Evolutionary conservation across 345 rosid genomes (phyloP).

Genomic region (Boechera divaricarpa): DNA sequence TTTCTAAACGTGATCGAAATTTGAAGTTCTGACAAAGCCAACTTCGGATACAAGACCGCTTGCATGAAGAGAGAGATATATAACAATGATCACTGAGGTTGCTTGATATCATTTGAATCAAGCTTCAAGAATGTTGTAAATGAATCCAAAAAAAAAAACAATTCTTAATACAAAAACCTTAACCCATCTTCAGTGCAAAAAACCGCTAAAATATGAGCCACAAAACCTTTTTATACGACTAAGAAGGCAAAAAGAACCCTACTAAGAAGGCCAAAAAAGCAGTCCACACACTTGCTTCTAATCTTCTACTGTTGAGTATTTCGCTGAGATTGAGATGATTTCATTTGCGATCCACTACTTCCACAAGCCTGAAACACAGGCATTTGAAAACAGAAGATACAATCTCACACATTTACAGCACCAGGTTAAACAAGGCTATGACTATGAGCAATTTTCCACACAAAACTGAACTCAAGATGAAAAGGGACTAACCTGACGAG

Average conservation of each 20-base stretch:
- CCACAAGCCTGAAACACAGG: not conserved
- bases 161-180: not conserved
- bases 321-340: not conserved
- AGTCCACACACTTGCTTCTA: not conserved
- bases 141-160: no score
- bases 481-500: not conserved
- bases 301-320: not conserved
- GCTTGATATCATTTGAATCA: no score
- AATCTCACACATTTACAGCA: not conserved
- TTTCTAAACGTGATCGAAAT: no score
- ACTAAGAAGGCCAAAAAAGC: not conserved
- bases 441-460: not conserved
- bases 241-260: not conserved
- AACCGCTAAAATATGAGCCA: not conserved
- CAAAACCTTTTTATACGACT: not conserved
- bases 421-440: no score
- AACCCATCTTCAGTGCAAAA: not conserved
- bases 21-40: no score
- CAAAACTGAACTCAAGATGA: not conserved
- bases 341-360: not conserved
- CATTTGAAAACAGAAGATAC: not conserved
- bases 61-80: no score
- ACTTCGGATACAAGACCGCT: no score
- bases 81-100: no score
- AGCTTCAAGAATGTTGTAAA: no score